Evolutionary conservation across 192 early-diverging fungal genomes (phyloP).

Genomic region (Helicostylum pulchrum): DNA sequence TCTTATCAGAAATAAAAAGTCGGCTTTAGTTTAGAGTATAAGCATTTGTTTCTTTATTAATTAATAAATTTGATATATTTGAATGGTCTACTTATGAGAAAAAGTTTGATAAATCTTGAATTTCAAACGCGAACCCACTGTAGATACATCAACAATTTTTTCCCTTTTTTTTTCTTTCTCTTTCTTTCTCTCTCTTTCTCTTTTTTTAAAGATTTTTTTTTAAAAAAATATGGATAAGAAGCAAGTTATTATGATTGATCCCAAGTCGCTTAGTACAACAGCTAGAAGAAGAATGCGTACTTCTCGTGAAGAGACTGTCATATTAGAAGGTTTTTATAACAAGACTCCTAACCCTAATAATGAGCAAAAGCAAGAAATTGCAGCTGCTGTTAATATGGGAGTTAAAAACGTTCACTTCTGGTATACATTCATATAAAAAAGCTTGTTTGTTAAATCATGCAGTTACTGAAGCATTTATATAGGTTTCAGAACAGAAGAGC

Average conservation of each 20-base stretch:
- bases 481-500: conserved; percentile 16
- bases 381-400: conserved; percentile 1
- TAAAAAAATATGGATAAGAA: neutral
- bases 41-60: no score
- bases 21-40: no score
- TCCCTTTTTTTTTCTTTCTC: no score
- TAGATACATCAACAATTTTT: no score
- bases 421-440: neutral
- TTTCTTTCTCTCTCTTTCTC: neutral
- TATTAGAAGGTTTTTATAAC: neutral
- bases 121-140: no score
- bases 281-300: conserved; percentile 15
- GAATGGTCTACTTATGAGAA: no score
- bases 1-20: no score
- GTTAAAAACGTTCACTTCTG: conserved; percentile 14
- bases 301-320: conserved; percentile 4
- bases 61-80: no score
- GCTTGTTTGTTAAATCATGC: neutral
- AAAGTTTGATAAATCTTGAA: no score
- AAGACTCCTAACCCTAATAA: conserved; percentile 2
- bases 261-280: neutral
- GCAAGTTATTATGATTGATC: neutral
- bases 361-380: conserved; percentile 9
- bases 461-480: no score
- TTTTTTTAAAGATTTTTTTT: neutral